Percentiles rank a stretch among this genome's conserved stretches.
Evolutionary conservation across 2,329 filamentous ascomycete genomes (phyloP).

Genomic region (Lachnellula willkommii): DNA sequence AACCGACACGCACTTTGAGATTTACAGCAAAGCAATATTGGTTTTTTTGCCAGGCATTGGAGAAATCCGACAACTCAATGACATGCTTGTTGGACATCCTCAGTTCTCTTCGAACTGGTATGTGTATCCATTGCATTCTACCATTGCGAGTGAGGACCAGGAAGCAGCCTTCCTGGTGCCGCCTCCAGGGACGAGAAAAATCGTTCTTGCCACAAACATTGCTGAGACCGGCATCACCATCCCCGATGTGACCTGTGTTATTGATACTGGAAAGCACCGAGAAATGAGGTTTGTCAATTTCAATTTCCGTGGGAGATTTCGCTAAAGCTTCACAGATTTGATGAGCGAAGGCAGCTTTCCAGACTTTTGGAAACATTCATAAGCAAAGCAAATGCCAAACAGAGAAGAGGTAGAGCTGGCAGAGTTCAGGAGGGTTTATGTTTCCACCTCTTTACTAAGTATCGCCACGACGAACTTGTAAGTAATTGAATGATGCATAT

Average conservation of each 20-base stretch:
- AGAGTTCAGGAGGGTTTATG: conserved; percentile 93
- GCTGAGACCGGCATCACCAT: conserved; percentile 98
- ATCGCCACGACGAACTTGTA: conserved; percentile 70
- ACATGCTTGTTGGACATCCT: conserved; percentile 72
- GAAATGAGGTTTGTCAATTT: conserved; percentile 64
- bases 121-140: conserved; percentile 86
- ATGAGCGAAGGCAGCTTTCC: conserved; percentile 87
- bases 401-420: conserved; percentile 86
- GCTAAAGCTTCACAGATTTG: conserved; percentile 48
- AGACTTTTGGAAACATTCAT: conserved; percentile 92
- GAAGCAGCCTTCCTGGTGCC: conserved; percentile 87
- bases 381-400: conserved; percentile 90
- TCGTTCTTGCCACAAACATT: conserved; percentile 96
- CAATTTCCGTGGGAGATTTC: not conserved
- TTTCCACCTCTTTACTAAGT: conserved; percentile 91
- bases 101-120: conserved; percentile 74
- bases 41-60: conserved; percentile 92
- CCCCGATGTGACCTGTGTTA: conserved; percentile 92
- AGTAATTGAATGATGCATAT: conserved; percentile 4
- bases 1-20: conserved; percentile 55
- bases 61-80: conserved; percentile 84
- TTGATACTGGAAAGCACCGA: conserved; percentile 94
- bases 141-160: conserved; percentile 93
- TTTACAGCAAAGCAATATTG: conserved; percentile 85
- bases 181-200: conserved; percentile 76